Base-by-base conservation (phyloP, 345 rosid genomes). In the Trapa incisa region DNA sequence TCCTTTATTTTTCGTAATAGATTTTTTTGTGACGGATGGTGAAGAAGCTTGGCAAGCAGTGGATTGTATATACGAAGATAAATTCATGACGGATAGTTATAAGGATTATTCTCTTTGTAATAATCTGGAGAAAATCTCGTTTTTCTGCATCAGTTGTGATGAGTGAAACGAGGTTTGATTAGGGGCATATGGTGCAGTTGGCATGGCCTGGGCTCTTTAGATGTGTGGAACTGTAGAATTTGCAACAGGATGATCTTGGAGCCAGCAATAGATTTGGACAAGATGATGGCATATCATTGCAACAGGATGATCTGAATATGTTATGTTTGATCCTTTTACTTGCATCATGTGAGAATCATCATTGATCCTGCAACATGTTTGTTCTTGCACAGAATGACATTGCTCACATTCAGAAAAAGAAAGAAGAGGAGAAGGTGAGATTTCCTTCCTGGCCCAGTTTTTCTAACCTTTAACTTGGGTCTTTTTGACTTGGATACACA, bases 391-490 rank as follows among this genome's bases (percentile, higher is more conserved):
- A 87, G 96, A 56, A 45, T 52, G 96, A 89, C 67, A 6, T 80
- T 68, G 87, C 82, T 35, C 80, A 82, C 76, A 60, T 89, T 61
- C 90, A 89, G 84, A 87, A 87, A 74, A 87, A 87, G 81, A 85
- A 85, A 70, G 96, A 89, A 0, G 93, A 89, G 72, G 96, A 89
- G 56, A 86, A 89, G 85, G 89, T 81, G 57, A 64, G 54, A 57
- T 32, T 2, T 36, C 67, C 38, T 52, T 36, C 41, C 33, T 8
- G 61, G 37, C 48, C 65, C 1, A 10, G 3, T 37, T 47, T 66
- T 17, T 7, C 42, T 2, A 22, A 13, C 48, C 17, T 47, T 29
- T 12, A 22, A 14, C 14, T 66, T 53, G 54, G 36, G n/a, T 45
- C 13, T 61, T 13, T 61, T 2, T 50, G 16, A 50, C 54, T 6